A percentile compares a stretch with the other conserved stretches of the same genome.
Conservation (phyloP, 441 rosid species). For the Pelargonium fulgidum region DNA sequence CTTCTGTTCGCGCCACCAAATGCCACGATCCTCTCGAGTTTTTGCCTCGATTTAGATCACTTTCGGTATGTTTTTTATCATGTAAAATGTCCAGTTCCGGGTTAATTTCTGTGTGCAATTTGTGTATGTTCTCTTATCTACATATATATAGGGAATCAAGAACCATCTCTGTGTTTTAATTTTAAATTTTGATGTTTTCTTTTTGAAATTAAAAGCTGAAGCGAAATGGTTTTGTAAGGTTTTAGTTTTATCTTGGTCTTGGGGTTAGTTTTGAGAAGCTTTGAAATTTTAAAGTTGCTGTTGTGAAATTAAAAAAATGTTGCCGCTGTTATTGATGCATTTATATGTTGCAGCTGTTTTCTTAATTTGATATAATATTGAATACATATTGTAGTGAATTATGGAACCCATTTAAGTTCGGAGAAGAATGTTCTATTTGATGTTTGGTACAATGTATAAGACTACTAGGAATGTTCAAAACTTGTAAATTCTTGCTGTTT, state of each 20-base stretch:
- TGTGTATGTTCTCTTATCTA: neutral
- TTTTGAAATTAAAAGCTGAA: neutral
- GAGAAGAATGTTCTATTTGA: neutral
- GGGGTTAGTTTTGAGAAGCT: neutral
- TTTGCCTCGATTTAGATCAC: constrained; percentile 1
- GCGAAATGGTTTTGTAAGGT: neutral
- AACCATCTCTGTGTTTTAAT: neutral
- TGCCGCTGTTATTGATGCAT: neutral
- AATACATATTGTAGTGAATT: neutral
- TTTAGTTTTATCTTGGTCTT: neutral
- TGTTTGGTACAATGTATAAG: neutral
- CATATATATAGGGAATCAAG: neutral
- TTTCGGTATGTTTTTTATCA: constrained; percentile 1
- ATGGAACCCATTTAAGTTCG: neutral
- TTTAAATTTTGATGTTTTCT: neutral
- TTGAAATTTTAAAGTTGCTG: neutral
- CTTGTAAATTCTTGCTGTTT: neutral
- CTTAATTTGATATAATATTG: neutral
- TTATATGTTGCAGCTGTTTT: neutral
- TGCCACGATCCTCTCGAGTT: neutral
- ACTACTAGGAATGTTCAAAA: neutral
- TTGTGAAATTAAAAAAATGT: neutral
- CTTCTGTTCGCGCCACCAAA: constrained; percentile 5
- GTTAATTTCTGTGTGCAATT: neutral
- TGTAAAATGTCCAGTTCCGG: neutral